Evolutionary conservation across 2,329 filamentous ascomycete genomes (phyloP).

Genomic region (Stagonosporopsis chrysanthemi): DNA sequence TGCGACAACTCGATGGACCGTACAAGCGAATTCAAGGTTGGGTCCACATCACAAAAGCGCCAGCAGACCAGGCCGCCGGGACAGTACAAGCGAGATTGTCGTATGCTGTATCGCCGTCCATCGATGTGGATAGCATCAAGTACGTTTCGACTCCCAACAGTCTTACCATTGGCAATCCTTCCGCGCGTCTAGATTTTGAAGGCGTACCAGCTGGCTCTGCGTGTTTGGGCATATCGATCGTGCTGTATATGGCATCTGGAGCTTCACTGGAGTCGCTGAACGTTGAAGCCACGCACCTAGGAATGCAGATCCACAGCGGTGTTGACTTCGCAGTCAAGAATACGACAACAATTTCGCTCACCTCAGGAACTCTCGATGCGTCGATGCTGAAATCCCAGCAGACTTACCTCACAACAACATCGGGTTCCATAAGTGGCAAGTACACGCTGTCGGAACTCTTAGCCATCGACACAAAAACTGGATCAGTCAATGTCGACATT

Average conservation of each 20-base stretch:
- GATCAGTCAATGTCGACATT: conserved; percentile 51
- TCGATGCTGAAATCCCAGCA: conserved; percentile 47
- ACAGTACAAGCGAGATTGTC: conserved; percentile 48
- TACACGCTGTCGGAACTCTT: conserved; percentile 53
- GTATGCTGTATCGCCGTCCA: conserved; percentile 48
- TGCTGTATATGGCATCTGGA: conserved; percentile 48
- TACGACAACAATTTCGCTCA: conserved; percentile 41
- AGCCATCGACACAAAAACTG: conserved; percentile 51
- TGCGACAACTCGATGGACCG: conserved; percentile 42
- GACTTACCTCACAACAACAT: conserved; percentile 50
- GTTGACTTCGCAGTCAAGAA: conserved; percentile 44
- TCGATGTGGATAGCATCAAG: conserved; percentile 41
- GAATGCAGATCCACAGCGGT: conserved; percentile 48
- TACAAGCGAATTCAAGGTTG: conserved; percentile 50
- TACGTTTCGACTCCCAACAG: conserved; percentile 33
- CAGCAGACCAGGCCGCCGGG: conserved; percentile 42
- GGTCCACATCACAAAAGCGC: conserved; percentile 48
- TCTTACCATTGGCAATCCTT: conserved; percentile 39
- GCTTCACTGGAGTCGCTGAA: conserved; percentile 45
- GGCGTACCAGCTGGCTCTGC: conserved; percentile 33
- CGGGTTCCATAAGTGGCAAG: conserved; percentile 52
- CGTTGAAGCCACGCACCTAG: conserved; percentile 47
- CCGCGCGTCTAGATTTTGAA: conserved; percentile 34
- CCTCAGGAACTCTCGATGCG: conserved; percentile 46
- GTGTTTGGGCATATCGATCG: conserved; percentile 50